Conservation (phyloP, 495 filamentous ascomycete species). For the Neurospora sp. region DNA sequence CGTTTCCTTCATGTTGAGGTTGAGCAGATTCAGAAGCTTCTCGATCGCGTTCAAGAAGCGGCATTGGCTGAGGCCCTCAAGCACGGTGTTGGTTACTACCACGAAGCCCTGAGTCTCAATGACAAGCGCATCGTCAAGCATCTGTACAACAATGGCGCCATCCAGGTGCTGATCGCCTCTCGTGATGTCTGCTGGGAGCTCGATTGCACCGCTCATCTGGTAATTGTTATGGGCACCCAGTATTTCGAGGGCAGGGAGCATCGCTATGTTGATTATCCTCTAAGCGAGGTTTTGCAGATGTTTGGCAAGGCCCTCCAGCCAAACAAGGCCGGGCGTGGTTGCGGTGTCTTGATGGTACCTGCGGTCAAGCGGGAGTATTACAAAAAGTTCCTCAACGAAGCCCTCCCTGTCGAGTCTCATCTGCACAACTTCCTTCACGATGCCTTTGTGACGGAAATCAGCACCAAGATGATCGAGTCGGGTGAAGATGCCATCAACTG, state of each 20-base stretch:
- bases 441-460: slow-evolving; percentile 93
- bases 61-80: slow-evolving; percentile 84
- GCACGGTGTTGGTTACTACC: slow-evolving; percentile 94
- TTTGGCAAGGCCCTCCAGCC: slow-evolving; percentile 85
- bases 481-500: slow-evolving; percentile 98
- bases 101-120: slow-evolving; percentile 77
- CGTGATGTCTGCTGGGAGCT: slow-evolving; percentile 96
- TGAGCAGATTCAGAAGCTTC: slow-evolving; percentile 69
- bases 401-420: slow-evolving; percentile 89
- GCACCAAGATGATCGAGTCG: slow-evolving; percentile 83
- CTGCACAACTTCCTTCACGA: slow-evolving; percentile 86
- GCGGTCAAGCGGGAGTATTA: slow-evolving; percentile 94
- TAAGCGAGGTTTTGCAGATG: slow-evolving; percentile 99
- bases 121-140: slow-evolving; percentile 92
- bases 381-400: slow-evolving; percentile 97
- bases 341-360: slow-evolving; percentile 89
- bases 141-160: slow-evolving; percentile 82
- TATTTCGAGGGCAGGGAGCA: slow-evolving; percentile 97
- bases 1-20: slow-evolving; percentile 77
- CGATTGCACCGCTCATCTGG: slow-evolving; percentile 75
- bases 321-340: slow-evolving; percentile 64
- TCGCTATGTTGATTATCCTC: slow-evolving; percentile 92
- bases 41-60: slow-evolving; percentile 72
- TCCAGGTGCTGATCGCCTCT: slow-evolving; percentile 88
- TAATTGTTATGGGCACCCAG: slow-evolving; percentile 97